Conservation (phyloP, 2,329 filamentous ascomycete genomes). For the Botryosphaeria dothidea region DNA sequence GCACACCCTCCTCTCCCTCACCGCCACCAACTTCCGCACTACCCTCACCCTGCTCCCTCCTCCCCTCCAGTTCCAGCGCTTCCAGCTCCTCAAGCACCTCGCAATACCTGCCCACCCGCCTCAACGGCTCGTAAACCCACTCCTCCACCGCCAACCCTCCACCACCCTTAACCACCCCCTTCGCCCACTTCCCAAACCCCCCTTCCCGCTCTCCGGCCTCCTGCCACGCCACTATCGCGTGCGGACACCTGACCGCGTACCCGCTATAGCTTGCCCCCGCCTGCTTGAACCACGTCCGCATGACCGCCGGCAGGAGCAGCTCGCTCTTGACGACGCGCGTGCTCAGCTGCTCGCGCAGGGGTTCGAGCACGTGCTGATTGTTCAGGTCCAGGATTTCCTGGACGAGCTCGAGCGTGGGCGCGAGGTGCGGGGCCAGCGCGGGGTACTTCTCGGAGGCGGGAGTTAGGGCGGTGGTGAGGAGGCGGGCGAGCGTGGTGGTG, state of each 20-base stretch:
- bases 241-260: slow-evolving; percentile 29
- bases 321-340: slow-evolving; percentile 20
- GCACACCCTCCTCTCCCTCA: not conserved
- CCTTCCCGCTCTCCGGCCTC: slow-evolving; percentile 25
- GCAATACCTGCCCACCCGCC: not conserved
- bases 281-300: slow-evolving; percentile 28
- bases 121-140: not conserved
- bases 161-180: not conserved
- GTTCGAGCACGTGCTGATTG: slow-evolving; percentile 1
- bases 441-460: slow-evolving; percentile 24
- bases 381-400: slow-evolving; percentile 27
- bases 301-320: slow-evolving; percentile 26
- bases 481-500: not conserved
- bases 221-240: slow-evolving; percentile 27
- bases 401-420: slow-evolving; percentile 23
- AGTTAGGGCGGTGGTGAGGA: not conserved
- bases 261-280: slow-evolving; percentile 26
- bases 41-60: no score
- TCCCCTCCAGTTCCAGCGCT: not conserved
- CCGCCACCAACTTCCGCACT: not conserved
- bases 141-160: not conserved
- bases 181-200: slow-evolving; percentile 30
- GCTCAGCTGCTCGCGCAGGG: not conserved
- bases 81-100: not conserved
- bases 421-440: slow-evolving; percentile 28